Evolutionary conservation across 371 early-diverging fungal genomes (phyloP).

Genomic region (Mucor lusitanicus): DNA sequence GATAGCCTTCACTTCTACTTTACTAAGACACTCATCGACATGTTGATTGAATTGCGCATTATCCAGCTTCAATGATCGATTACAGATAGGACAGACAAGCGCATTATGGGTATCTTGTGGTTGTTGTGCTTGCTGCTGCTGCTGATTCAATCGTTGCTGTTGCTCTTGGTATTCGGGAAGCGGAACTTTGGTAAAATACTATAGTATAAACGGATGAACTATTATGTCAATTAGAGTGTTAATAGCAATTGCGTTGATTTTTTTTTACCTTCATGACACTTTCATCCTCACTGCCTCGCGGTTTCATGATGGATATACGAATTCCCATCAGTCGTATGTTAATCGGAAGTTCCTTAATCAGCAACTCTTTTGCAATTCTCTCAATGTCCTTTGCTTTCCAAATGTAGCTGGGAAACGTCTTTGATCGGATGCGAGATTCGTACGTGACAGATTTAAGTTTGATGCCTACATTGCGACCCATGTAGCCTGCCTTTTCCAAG

Average conservation of each 20-base stretch:
- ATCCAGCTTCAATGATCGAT: conserved; percentile 23
- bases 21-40: conserved; percentile 46
- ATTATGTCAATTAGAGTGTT: neutral
- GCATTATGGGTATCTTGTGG: neutral
- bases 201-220: neutral
- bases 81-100: conserved; percentile 44
- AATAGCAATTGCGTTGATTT: too few species aligned
- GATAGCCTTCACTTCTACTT: conserved; percentile 31
- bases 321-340: conserved; percentile 50
- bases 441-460: conserved; percentile 46
- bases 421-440: conserved; percentile 39
- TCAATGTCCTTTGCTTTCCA: conserved; percentile 40
- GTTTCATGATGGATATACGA: conserved; percentile 34
- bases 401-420: conserved; percentile 37
- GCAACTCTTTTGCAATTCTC: conserved; percentile 35
- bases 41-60: conserved; percentile 39
- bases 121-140: neutral
- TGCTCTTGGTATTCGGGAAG: neutral
- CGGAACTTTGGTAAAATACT: conserved; percentile 21
- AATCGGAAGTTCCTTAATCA: conserved; percentile 42
- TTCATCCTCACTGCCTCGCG: conserved; percentile 26
- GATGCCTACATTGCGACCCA: conserved; percentile 45
- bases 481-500: conserved; percentile 22
- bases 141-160: neutral
- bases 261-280: conserved; percentile 40